These are phyloP conservation scores for Venturia asperata DNA, from an alignment of 2,329 filamentous ascomycete genomes.

Conservation along the genomic window DNA sequence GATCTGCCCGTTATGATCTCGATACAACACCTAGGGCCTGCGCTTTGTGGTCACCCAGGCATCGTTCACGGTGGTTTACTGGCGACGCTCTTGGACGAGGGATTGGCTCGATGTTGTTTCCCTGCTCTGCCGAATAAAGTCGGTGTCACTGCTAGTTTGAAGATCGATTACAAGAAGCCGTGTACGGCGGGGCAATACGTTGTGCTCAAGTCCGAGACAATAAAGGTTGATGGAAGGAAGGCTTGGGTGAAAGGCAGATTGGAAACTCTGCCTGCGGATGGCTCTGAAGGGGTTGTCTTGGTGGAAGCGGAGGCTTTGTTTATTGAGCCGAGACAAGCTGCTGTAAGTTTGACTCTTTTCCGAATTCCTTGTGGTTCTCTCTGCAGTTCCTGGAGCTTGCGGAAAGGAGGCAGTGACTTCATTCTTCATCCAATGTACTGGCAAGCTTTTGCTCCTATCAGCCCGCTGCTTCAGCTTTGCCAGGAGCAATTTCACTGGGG, in stretches of 20 bases:
- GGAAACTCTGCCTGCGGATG: constrained; percentile 59
- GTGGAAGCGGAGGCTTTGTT: constrained; percentile 83
- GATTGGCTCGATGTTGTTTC: constrained; percentile 81
- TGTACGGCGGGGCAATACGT: constrained; percentile 68
- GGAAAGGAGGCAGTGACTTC: background rate
- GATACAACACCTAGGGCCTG: constrained; percentile 68
- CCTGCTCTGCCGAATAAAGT: constrained; percentile 78
- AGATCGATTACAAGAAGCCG: constrained; percentile 73
- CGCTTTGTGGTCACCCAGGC: constrained; percentile 81
- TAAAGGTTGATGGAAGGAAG: constrained; percentile 84
- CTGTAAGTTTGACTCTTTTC: constrained; percentile 38
- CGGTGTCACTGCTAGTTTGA: constrained; percentile 79
- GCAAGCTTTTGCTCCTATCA: background rate
- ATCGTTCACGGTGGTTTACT: constrained; percentile 86
- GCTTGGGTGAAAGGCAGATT: constrained; percentile 87
- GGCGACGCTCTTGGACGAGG: constrained; percentile 90
- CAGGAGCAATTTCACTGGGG: background rate
- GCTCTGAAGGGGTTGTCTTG: constrained; percentile 52
- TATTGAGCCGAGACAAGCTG: constrained; percentile 77
- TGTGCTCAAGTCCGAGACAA: constrained; percentile 71
- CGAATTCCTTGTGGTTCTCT: background rate
- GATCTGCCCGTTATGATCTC: constrained; percentile 57
- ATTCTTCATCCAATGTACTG: background rate
- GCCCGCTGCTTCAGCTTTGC: background rate
- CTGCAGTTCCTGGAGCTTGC: background rate